Percentiles rank a stretch among this genome's conserved stretches.
phyloP scores from a whole-genome alignment of 148 eudicot species.

The Salicornia ramosissima region DNA sequence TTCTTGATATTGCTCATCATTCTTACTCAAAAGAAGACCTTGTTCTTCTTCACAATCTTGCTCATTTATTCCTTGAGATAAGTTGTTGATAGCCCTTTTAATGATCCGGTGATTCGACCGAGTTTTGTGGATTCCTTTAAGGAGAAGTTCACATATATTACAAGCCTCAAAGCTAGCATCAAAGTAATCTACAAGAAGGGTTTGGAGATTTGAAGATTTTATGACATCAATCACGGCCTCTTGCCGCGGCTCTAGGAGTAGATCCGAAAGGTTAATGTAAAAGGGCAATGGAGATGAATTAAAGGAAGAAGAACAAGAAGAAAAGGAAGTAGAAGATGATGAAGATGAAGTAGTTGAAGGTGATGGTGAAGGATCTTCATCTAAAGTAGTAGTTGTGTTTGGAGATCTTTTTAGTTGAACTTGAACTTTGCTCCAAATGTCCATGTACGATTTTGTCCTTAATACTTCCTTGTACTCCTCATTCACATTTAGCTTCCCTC shows the following conservation, averaged over 20 bases:
- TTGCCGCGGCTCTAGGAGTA: constrained; percentile 51
- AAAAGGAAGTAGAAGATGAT: not conserved
- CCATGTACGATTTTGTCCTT: constrained; percentile 36
- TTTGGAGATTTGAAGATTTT: constrained; percentile 33
- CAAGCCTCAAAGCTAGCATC: constrained; percentile 51
- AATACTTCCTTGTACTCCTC: constrained; percentile 46
- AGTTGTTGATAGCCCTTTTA: constrained; percentile 32
- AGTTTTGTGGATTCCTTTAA: constrained; percentile 44
- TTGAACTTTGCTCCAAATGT: constrained; percentile 40
- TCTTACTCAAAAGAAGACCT: no score
- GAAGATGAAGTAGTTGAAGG: not conserved
- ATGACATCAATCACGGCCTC: constrained; percentile 36
- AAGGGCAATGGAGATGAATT: constrained; percentile 11
- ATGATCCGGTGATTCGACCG: constrained; percentile 39
- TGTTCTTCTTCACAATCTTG: not conserved
- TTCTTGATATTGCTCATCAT: constrained; percentile 25
- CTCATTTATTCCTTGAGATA: constrained; percentile 7
- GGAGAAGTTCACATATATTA: constrained; percentile 49
- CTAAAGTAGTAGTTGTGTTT: not conserved
- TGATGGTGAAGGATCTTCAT: constrained; percentile 3
- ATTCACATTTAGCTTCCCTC: constrained; percentile 30
- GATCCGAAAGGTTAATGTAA: constrained; percentile 33
- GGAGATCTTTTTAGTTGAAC: constrained; percentile 20
- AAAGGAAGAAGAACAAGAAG: not conserved
- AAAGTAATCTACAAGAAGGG: constrained; percentile 50